phyloP scores from a whole-genome alignment of 306 rosid species.

The Quercus cerris region DNA sequence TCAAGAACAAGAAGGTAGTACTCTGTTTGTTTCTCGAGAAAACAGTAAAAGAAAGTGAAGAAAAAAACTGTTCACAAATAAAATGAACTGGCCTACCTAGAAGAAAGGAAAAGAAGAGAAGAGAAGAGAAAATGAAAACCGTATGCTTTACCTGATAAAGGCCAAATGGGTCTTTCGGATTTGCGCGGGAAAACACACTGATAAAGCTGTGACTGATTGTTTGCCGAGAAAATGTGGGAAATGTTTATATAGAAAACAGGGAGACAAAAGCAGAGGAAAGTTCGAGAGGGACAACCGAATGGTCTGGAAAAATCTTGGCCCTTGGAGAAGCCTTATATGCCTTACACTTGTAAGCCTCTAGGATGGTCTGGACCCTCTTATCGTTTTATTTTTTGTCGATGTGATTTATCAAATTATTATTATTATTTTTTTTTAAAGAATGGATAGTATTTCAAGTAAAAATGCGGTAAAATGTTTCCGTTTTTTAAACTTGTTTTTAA shows the following conservation, averaged over 20 bases:
- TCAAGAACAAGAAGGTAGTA: not conserved
- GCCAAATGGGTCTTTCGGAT: not conserved
- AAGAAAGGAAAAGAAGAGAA: not conserved
- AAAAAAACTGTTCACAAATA: not conserved
- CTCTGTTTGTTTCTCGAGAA: not conserved
- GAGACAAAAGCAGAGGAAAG: constrained; percentile 26
- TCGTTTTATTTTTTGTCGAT: not conserved
- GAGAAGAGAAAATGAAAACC: not conserved
- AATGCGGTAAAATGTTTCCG: too few species aligned
- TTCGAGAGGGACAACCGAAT: constrained; percentile 26
- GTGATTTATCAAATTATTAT: not conserved
- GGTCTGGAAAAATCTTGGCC: constrained; percentile 35
- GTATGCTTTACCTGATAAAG: not conserved
- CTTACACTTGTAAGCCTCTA: constrained; percentile 1
- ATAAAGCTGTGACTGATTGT: not conserved
- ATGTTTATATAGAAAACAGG: not conserved
- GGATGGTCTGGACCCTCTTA: not conserved
- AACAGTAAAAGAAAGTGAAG: not conserved
- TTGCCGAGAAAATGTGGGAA: not conserved
- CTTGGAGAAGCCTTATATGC: not conserved
- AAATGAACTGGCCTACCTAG: not conserved
- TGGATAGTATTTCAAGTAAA: too few species aligned
- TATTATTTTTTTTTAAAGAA: too few species aligned
- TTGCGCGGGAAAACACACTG: not conserved
- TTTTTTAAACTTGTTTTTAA: too few species aligned